Conservation (phyloP, 345 rosid species). For the Aquilaria yunnanensis region DNA sequence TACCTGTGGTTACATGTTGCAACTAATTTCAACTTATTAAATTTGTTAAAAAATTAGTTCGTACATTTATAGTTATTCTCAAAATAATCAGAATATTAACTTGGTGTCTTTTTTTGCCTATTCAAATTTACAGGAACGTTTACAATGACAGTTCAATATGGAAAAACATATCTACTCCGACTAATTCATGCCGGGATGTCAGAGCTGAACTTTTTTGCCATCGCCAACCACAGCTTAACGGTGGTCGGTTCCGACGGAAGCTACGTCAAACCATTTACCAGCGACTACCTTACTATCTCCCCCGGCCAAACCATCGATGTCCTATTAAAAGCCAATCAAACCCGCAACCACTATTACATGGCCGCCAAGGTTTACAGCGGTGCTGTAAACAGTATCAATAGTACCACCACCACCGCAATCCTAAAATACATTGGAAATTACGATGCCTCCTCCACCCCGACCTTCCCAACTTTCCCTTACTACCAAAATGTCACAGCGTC, state of each 20-base stretch:
- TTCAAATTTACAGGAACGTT: background rate
- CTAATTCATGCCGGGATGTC: slow-evolving; percentile 20
- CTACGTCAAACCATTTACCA: slow-evolving; percentile 21
- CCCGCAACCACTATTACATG: slow-evolving; percentile 25
- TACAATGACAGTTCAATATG: slow-evolving; percentile 3
- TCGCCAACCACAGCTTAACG: slow-evolving; percentile 20
- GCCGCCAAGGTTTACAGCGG: slow-evolving; percentile 11
- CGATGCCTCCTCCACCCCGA: slow-evolving; percentile 11
- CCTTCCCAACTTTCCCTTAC: slow-evolving; percentile 4
- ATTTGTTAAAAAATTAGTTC: too few relatives aligned
- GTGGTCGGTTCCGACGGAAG: slow-evolving; percentile 28
- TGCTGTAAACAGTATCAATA: background rate
- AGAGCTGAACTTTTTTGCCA: slow-evolving; percentile 21
- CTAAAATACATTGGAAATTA: slow-evolving; percentile 18
- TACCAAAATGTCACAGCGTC: slow-evolving; percentile 8
- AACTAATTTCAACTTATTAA: too few relatives aligned
- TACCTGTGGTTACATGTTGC: too few relatives aligned
- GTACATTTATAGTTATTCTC: too few relatives aligned
- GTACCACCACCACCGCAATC: slow-evolving; percentile 30
- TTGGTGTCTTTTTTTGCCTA: background rate
- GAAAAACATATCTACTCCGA: slow-evolving; percentile 26
- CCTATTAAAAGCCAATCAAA: slow-evolving; percentile 15
- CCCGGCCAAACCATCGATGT: slow-evolving; percentile 31
- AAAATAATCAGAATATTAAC: too few relatives aligned
- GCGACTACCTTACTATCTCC: slow-evolving; percentile 11